Evolutionary conservation across 2,329 filamentous ascomycete genomes (phyloP).

Genomic region (Colletotrichum godetiae): DNA sequence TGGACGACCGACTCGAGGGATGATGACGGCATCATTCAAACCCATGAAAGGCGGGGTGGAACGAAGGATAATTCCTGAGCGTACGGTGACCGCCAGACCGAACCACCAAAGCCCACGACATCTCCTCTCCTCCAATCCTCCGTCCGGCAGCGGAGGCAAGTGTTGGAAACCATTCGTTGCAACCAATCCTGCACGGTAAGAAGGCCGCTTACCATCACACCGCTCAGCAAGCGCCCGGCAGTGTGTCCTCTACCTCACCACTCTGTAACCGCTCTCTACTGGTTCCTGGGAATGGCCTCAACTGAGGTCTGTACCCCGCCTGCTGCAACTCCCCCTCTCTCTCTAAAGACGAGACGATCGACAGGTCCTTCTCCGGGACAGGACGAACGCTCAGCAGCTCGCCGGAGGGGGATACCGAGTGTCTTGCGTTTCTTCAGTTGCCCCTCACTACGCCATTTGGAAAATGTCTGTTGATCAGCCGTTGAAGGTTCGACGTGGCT

Average conservation of each 20-base stretch:
- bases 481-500: slow-evolving; percentile 30
- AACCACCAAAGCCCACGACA: not conserved
- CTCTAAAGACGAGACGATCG: slow-evolving; percentile 20
- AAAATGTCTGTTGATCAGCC: slow-evolving; percentile 28
- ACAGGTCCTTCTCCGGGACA: not conserved
- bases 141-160: not conserved
- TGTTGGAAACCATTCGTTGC: not conserved
- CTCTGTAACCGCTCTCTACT: not conserved
- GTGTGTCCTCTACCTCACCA: not conserved
- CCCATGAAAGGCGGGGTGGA: slow-evolving; percentile 17
- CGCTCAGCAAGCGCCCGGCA: slow-evolving; percentile 22
- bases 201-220: slow-evolving; percentile 21
- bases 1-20: slow-evolving; percentile 6
- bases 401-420: not conserved
- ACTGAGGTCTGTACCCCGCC: slow-evolving; percentile 7
- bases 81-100: not conserved
- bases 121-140: not conserved
- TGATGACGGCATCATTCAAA: slow-evolving; percentile 31
- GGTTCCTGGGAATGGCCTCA: slow-evolving; percentile 27
- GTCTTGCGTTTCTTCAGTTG: slow-evolving; percentile 32
- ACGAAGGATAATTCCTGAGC: slow-evolving; percentile 5
- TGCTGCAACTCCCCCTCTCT: slow-evolving; percentile 1
- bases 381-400: not conserved
- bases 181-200: slow-evolving; percentile 22
- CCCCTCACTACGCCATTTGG: not conserved